Percentiles rank a stretch among this genome's conserved stretches.
Evolutionary conservation across 108 stramenopile species (phyloP).

Genomic region (Cylindrotheca closterium): DNA sequence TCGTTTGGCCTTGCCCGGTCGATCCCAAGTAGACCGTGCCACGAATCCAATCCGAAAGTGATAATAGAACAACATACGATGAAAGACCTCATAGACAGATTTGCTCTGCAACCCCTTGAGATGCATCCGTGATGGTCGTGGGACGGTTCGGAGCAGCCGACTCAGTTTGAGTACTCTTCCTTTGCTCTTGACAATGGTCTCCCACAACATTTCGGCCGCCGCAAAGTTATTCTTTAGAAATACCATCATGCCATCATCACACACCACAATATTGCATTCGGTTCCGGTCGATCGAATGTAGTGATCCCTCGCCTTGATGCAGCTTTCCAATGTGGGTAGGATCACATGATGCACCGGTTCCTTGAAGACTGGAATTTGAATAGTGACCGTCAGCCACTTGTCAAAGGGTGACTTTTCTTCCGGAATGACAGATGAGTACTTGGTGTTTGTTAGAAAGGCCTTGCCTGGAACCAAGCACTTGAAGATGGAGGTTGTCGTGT

Average conservation of each 20-base stretch:
- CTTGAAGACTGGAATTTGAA: constrained; percentile 56
- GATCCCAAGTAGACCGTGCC: constrained; percentile 44
- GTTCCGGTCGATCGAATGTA: constrained; percentile 34
- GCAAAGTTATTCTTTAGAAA: constrained; percentile 50
- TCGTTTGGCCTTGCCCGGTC: constrained; percentile 62
- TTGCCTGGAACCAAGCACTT: constrained; percentile 49
- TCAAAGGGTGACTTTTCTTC: constrained; percentile 39
- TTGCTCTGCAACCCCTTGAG: constrained; percentile 46
- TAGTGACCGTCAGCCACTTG: constrained; percentile 42
- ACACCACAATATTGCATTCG: constrained; percentile 43
- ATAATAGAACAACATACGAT: constrained; percentile 57
- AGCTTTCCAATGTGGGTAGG: constrained; percentile 44
- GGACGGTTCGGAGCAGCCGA: constrained; percentile 38
- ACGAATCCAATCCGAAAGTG: constrained; percentile 55
- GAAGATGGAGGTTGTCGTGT: constrained; percentile 32
- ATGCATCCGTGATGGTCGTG: constrained; percentile 45
- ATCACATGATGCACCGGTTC: constrained; percentile 44
- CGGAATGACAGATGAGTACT: constrained; percentile 50
- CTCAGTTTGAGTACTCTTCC: constrained; percentile 39
- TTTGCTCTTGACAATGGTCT: constrained; percentile 34
- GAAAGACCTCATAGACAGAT: constrained; percentile 52
- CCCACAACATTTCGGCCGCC: constrained; percentile 60
- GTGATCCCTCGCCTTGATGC: constrained; percentile 41
- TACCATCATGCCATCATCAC: constrained; percentile 59
- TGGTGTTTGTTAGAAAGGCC: constrained; percentile 49